These are phyloP conservation scores for Ammopiptanthus mongolicus DNA, from an alignment of 306 rosid genomes.

Conservation along the genomic window DNA sequence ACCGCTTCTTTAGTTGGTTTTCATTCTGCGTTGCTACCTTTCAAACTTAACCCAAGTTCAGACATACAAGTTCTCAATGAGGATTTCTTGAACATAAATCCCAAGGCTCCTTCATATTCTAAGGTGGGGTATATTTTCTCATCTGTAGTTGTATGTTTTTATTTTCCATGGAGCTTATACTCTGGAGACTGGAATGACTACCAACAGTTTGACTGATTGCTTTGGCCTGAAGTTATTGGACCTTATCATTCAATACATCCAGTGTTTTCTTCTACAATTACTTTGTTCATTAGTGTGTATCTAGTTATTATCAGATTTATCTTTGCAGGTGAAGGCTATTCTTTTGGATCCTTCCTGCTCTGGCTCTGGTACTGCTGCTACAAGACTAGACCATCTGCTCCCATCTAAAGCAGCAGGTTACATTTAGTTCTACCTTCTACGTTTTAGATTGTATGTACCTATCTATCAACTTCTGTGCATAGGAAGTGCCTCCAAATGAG, in stretches of 20 bases:
- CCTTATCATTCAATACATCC: neutral
- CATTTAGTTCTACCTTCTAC: neutral
- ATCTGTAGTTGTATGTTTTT: neutral
- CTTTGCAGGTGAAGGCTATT: constrained; percentile 62
- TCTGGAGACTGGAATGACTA: neutral
- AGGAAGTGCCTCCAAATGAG: neutral
- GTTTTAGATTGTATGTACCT: neutral
- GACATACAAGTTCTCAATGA: constrained; percentile 76
- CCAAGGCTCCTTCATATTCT: constrained; percentile 59
- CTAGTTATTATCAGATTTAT: constrained; percentile 23
- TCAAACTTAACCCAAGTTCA: constrained; percentile 51
- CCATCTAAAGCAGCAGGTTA: constrained; percentile 75
- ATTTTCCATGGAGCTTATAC: neutral
- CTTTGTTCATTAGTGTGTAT: neutral
- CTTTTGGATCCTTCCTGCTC: constrained; percentile 96
- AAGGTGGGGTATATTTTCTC: constrained; percentile 47
- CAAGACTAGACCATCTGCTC: constrained; percentile 80
- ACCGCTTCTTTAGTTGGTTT: neutral
- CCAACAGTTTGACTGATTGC: neutral
- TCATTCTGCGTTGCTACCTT: neutral
- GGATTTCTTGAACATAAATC: constrained; percentile 65
- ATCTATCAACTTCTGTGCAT: constrained; percentile 25
- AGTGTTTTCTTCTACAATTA: neutral
- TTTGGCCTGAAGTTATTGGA: neutral
- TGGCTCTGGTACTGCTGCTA: constrained; percentile 81